Evolutionary conservation across 2,329 filamentous ascomycete species (phyloP).

Genomic region (Aspergillus intermedius): DNA sequence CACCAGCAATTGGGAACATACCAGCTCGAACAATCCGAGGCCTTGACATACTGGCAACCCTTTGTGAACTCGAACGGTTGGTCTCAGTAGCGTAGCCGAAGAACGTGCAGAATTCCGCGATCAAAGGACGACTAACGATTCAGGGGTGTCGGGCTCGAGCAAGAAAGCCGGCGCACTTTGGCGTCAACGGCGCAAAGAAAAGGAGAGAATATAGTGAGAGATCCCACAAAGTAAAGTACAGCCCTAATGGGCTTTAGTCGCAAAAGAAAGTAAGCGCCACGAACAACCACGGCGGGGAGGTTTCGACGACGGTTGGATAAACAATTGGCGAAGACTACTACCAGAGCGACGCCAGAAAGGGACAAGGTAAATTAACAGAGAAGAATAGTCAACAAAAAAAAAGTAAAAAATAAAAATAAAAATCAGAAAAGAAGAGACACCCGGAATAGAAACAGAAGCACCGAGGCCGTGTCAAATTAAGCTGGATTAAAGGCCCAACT

Average conservation of each 20-base stretch:
- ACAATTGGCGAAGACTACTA: conserved; percentile 24
- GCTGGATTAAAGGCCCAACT: conserved; percentile 3
- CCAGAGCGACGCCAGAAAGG: conserved; percentile 21
- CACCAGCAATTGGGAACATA: conserved; percentile 18
- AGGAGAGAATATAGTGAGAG: background rate
- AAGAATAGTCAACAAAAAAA: conserved; percentile 4
- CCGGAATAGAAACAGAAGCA: background rate
- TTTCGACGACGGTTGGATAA: conserved; percentile 1
- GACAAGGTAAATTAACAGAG: conserved; percentile 2
- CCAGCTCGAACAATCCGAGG: conserved; percentile 43
- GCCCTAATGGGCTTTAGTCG: background rate
- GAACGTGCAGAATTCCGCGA: conserved; percentile 6
- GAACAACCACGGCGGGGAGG: conserved; percentile 11
- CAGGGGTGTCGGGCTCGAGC: conserved; percentile 10
- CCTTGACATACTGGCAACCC: conserved; percentile 30
- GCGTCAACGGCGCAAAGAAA: background rate
- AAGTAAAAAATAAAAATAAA: conserved; percentile 6
- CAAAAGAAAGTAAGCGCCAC: conserved; percentile 12
- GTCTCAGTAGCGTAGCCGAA: conserved; percentile 9
- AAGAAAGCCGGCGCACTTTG: conserved; percentile 6
- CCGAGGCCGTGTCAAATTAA: conserved; percentile 9
- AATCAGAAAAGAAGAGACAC: conserved; percentile 2
- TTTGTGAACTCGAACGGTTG: conserved; percentile 6
- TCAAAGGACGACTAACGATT: conserved; percentile 16
- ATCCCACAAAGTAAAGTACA: background rate